Percentiles rank a stretch among this genome's conserved stretches.
These are phyloP conservation scores for Parietichytrium sp. DNA, from an alignment of 108 stramenopile species.

Conservation along the genomic window DNA sequence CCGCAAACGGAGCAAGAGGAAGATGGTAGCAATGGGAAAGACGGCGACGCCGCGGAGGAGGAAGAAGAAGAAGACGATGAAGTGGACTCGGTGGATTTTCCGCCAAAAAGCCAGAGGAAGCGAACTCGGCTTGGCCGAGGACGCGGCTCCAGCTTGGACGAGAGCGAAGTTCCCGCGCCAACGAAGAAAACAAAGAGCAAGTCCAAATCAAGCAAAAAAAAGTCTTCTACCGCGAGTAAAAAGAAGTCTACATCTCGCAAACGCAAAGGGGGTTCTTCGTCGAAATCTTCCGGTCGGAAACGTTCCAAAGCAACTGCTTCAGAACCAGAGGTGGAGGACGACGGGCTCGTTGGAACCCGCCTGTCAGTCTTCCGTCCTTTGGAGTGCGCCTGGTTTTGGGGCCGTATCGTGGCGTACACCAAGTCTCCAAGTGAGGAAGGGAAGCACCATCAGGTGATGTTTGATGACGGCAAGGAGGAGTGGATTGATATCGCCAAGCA, in stretches of 20 bases:
- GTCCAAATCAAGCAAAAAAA: no score
- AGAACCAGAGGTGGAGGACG: background rate
- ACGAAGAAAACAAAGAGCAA: no score
- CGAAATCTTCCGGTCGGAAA: no score
- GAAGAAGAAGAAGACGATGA: background rate
- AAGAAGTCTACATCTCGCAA: no score
- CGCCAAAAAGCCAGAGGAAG: no score
- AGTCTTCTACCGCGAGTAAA: no score
- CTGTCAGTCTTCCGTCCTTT: conserved; percentile 10
- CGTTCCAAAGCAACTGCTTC: background rate
- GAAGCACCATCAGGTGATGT: background rate
- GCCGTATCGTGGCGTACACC: background rate
- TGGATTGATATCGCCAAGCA: conserved; percentile 25
- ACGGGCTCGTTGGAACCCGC: background rate
- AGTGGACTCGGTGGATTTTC: no score
- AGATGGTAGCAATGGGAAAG: background rate
- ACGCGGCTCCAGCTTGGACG: no score
- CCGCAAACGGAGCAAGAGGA: no score
- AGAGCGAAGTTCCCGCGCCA: no score
- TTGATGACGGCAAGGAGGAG: background rate
- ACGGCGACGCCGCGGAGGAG: background rate
- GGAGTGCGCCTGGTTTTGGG: conserved; percentile 18
- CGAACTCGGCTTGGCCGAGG: no score
- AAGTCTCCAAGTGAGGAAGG: background rate
- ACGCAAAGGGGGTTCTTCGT: no score